Base-by-base conservation (phyloP, 2,329 filamentous ascomycete genomes). In the Huntiella savannae region DNA sequence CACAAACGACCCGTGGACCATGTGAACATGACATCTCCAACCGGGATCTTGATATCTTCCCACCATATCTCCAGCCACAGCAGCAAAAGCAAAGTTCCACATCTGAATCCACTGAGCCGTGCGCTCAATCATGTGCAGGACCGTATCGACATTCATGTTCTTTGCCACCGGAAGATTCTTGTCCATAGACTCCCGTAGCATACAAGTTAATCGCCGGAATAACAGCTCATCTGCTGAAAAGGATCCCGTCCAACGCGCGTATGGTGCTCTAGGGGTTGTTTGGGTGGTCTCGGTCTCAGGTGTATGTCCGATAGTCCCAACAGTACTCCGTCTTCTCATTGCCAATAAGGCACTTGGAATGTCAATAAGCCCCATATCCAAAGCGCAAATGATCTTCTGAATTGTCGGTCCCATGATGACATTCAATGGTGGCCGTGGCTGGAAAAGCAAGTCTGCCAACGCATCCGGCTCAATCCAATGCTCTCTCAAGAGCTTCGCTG, bases 131-230 rank as follows among this genome's bases (percentile, higher is more conserved):
- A 75, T 58, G 15, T 68, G 62, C 6, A 75, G 53, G 0, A 68
- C 71, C n/a, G 70, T 66, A 22, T 64, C 58, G 12, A 60, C 55
- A 17, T 62, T 63, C 48, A 57, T 61, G 41, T n/a, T 28, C n/a
- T 42, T 35, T 5, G 16, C 33, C 3, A 13, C 19, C 3, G 40
- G 15, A 4, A 32, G 10, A 8, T 17, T 28, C n/a, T 13, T 28
- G 8, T 19, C 12, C 40, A 16, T 32, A 6, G 40, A 41, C 19
- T 19, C 37, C n/a, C 15, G 15, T 7, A 15, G 15, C 15, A 39
- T 19, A 11, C n/a, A 94, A 2, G 85, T 84, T 43, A 98, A 85
- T 3, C 87, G 78, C 60, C 94, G 92, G 56, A 95, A 80, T 62
- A 96, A 83, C 43, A 91, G 79, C 63, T 95, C 94, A 59, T 98